These are phyloP conservation scores for Emmonsiellopsis sp. DNA, from an alignment of 2,329 filamentous ascomycete species.

Conservation along the genomic window DNA sequence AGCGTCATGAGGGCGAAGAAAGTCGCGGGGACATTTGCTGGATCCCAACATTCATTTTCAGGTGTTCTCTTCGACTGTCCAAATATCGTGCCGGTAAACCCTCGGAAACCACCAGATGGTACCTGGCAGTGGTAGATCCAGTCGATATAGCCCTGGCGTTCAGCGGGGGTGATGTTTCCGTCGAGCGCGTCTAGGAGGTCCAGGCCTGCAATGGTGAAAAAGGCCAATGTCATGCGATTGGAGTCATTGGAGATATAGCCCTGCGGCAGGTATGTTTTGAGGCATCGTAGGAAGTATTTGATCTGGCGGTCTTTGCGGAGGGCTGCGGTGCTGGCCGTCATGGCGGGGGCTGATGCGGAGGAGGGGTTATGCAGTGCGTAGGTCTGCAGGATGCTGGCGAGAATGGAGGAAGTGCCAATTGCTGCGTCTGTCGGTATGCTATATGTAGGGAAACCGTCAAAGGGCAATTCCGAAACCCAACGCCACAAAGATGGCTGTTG, in stretches of 20 bases:
- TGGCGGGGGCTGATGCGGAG: too few relatives aligned
- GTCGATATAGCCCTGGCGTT: slow-evolving; percentile 49
- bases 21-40: slow-evolving; percentile 78
- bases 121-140: slow-evolving; percentile 89
- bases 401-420: too few relatives aligned
- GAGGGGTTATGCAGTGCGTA: too few relatives aligned
- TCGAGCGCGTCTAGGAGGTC: slow-evolving; percentile 65
- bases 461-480: too few relatives aligned
- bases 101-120: slow-evolving; percentile 77
- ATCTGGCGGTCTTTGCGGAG: slow-evolving; percentile 57
- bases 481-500: too few relatives aligned
- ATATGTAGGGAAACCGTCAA: too few relatives aligned
- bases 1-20: slow-evolving; percentile 78
- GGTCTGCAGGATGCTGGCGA: too few relatives aligned
- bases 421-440: too few relatives aligned
- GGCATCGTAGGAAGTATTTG: slow-evolving; percentile 87
- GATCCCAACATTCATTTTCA: slow-evolving; percentile 54
- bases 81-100: slow-evolving; percentile 62
- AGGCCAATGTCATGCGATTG: slow-evolving; percentile 79
- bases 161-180: slow-evolving; percentile 43
- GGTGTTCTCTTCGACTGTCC: slow-evolving; percentile 38
- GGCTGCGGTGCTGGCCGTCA: slow-evolving; percentile 13
- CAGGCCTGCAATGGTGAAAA: slow-evolving; percentile 78
- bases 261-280: slow-evolving; percentile 69
- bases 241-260: slow-evolving; percentile 84